A percentile compares a stretch with the other conserved stretches of the same genome.
These are phyloP conservation scores for Ogataea trehaloabstinens DNA, from an alignment of 805 yeast species.

Conservation along the genomic window DNA sequence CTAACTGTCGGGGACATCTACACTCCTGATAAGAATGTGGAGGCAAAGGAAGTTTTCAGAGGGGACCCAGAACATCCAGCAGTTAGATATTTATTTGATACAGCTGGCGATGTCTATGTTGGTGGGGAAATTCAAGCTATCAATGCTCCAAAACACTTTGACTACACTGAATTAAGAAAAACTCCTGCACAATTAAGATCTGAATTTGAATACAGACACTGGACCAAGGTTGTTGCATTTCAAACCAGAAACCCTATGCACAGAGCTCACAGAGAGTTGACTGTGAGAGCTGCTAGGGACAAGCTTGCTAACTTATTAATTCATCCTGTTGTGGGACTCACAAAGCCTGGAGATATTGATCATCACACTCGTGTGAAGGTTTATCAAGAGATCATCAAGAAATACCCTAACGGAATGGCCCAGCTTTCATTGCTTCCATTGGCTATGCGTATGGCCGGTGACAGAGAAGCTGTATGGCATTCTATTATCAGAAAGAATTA, in stretches of 20 bases:
- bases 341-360: conserved; percentile 97
- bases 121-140: conserved; percentile 90
- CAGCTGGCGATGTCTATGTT: conserved; percentile 78
- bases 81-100: conserved; percentile 63
- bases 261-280: conserved; percentile 94
- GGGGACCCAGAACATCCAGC: conserved; percentile 99
- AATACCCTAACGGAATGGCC: conserved; percentile 94
- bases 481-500: conserved; percentile 94
- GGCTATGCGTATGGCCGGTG: conserved; percentile 99
- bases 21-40: conserved; percentile 73
- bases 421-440: conserved; percentile 82
- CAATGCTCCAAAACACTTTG: conserved; percentile 82
- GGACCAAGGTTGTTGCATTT: conserved; percentile 92
- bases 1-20: conserved; percentile 77
- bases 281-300: conserved; percentile 95
- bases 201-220: conserved; percentile 76
- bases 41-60: conserved; percentile 85
- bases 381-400: conserved; percentile 85
- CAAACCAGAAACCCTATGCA: conserved; percentile 99
- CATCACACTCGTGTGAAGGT: conserved; percentile 97
- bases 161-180: conserved; percentile 81
- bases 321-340: conserved; percentile 95
- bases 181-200: conserved; percentile 88
- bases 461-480: conserved; percentile 97
- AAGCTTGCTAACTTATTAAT: conserved; percentile 83